Evolutionary conservation across 371 early-diverging fungal species (phyloP).

Genomic region (Umbelopsis sp.): DNA sequence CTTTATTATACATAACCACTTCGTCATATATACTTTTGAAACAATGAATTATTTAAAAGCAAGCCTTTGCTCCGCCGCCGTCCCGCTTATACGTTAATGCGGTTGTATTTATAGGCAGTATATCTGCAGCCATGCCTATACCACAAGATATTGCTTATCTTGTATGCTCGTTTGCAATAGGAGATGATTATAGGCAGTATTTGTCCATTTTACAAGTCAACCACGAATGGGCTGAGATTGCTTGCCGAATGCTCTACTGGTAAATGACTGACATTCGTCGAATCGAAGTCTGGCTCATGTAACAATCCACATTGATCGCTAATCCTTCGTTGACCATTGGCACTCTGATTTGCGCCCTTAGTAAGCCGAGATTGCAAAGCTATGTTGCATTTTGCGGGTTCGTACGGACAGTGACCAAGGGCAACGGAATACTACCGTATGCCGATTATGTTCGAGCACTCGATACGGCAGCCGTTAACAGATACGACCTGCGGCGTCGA

Average conservation of each 20-base stretch:
- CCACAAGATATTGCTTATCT: slow-evolving; percentile 2
- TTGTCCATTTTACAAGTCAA: slow-evolving; percentile 25
- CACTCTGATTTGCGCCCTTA: neutral
- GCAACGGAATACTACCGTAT: slow-evolving; percentile 18
- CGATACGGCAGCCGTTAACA: slow-evolving; percentile 25
- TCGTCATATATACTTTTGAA: neutral
- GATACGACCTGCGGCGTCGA: slow-evolving; percentile 26
- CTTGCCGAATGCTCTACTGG: slow-evolving; percentile 24
- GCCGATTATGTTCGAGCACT: slow-evolving; percentile 23
- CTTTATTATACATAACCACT: no score
- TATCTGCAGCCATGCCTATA: neutral
- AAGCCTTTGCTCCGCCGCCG: no score
- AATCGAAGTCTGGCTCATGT: neutral
- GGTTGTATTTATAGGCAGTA: no score
- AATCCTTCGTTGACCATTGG: no score
- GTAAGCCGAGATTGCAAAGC: slow-evolving; percentile 23
- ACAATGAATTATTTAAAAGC: neutral
- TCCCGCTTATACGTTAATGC: neutral
- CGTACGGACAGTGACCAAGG: slow-evolving; percentile 21
- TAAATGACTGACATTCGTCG: neutral
- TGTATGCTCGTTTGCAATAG: neutral
- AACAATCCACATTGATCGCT: neutral
- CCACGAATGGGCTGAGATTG: slow-evolving; percentile 27
- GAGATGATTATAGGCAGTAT: neutral
- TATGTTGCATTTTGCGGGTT: slow-evolving; percentile 28